Base-by-base conservation (phyloP, 1,284 basidiomycete genomes). In the Entoloma clypeatum region DNA sequence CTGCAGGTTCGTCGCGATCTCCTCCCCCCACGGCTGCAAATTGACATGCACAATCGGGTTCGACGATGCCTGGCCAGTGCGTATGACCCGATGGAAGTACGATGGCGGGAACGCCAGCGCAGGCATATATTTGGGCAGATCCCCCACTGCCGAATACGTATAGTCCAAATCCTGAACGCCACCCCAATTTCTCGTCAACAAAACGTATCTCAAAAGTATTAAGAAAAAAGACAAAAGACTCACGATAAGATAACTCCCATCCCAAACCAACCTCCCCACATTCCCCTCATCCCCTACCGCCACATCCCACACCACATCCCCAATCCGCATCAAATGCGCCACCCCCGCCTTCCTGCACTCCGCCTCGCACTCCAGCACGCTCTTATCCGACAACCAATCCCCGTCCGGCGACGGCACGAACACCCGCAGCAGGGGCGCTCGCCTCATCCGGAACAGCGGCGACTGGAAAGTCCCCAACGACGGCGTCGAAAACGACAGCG, bases 241-340 rank as follows among this genome's bases (percentile, higher is more conserved):
- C 55, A 90, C 86, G 51, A 90, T 77, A 7, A 91, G 70, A 62
- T 88, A 90, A 48, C 75, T 78, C 18, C 86, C 87, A 56, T 90
- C 87, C 85, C 86, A 91, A 7, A 89, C 68, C 60, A 91, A 58
- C 48, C 83, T 63, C 10, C 87, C 87, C 2, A 79, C 69, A 58
- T 91, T 91, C 1, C 81, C 84, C 57, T 90, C 86, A 53, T 90
- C 86, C 3, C 83, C 83, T 1, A 86, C 81, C 2, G 86, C 87
- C 9, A 79, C 68, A 55, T 90, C 87, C 86, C 86, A 90, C 8
- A 90, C 75, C 1, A 90, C 77, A 57, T 91, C 87, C 0, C 87
- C 87, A 16, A 78, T 66, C 26, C 81, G 68, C 59, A 91, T 59
- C 33, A 86, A 56, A 27, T 69, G 66, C 45, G 67, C 47, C 30